Conservation (phyloP, 768 basidiomycete genomes). For the Tylopilus rubrobrunneus region DNA sequence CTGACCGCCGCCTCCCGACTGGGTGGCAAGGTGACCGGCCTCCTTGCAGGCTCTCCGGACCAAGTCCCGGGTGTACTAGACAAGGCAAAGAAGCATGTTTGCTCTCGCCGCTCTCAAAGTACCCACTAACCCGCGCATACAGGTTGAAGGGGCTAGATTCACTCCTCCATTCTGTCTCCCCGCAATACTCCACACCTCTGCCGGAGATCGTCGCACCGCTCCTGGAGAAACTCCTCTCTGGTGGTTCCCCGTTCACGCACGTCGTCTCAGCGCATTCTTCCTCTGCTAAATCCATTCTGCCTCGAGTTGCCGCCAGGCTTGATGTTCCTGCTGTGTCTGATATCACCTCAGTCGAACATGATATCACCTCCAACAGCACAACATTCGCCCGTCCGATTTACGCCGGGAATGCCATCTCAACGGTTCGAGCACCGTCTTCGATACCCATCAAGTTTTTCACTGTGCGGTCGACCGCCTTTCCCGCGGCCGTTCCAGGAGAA, state of each 20-base stretch:
- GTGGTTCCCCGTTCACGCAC: constrained; percentile 73
- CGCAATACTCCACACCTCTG: constrained; percentile 62
- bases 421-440: constrained; percentile 74
- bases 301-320: constrained; percentile 87
- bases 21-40: constrained; percentile 80
- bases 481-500: constrained; percentile 51
- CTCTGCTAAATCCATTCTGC: constrained; percentile 87
- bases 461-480: constrained; percentile 87
- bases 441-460: constrained; percentile 92
- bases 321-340: constrained; percentile 90
- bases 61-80: constrained; percentile 64
- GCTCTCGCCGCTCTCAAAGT: constrained; percentile 6
- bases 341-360: constrained; percentile 77
- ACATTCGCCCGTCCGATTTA: constrained; percentile 95
- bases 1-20: constrained; percentile 85
- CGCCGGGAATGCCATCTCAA: constrained; percentile 95
- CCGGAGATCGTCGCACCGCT: constrained; percentile 83
- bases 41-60: constrained; percentile 66
- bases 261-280: constrained; percentile 91
- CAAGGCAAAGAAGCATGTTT: constrained; percentile 72
- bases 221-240: constrained; percentile 67
- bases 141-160: constrained; percentile 68
- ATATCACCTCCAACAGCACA: constrained; percentile 64
- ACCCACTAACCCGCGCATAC: constrained; percentile 5
- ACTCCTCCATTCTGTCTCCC: constrained; percentile 66